Evolutionary conservation across 345 rosid genomes (phyloP), one percentile per base, ranked within the genome.

Genomic region (Populus ilicifolia): DNA sequence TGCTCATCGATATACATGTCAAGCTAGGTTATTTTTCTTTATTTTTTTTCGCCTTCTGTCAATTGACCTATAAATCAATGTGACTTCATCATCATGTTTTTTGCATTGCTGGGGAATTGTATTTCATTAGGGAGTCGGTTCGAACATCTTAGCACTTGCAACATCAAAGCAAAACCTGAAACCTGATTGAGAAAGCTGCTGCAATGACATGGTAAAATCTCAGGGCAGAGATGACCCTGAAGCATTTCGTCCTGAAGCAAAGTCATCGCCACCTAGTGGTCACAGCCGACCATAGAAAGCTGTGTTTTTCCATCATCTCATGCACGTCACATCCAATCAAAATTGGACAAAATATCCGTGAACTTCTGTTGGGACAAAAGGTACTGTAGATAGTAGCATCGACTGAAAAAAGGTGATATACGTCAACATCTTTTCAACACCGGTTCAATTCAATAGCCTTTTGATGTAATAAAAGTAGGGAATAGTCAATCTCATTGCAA

Each of bases 111-210:
- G 48, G 39, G 35, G 44, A 63, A 35, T 25, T 46, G 74, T 14
- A 63, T 62, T 67, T 76, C 38, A 65, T 65, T 39, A 66, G 67
- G 68, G 33, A 69, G 35, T 77, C 50, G 25, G 65, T 39, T 8
- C 23, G 30, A 65, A 41, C 29, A 35, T 14, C 23, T 64, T 16
- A 30, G 75, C 66, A 8, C 71, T 44, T 44, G 71, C 73, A 67
- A 44, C 61, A 36, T 44, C 35, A 44, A 43, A 54, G 56, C 56
- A 25, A 44, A 4, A 39, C 62, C 77, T 63, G 62, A 72, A 50
- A 77, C 30, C 21, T 62, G 23, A 69, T 29, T 8, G 59, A 67
- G 50, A 65, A 23, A 73, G 77, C 5, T 9, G 79, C 5, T n/a
- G 21, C 27, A 64, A 56, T 29, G 13, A 23, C 3, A 75, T 39